Evolutionary conservation across 2,329 filamentous ascomycete genomes (phyloP).

Genomic region (Aspergillus uvarum): DNA sequence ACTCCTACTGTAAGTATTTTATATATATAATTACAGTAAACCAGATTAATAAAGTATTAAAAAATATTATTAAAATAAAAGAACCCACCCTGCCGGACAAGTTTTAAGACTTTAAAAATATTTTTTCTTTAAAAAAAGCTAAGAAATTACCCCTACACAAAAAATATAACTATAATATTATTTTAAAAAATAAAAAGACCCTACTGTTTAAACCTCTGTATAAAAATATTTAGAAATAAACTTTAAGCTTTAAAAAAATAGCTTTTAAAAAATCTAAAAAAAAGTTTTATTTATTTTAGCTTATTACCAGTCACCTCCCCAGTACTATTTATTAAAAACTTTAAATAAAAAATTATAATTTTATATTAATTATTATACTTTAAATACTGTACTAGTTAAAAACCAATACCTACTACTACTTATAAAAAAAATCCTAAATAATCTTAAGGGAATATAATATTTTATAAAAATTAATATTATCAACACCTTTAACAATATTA

Average conservation of each 20-base stretch:
- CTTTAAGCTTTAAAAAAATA: not conserved
- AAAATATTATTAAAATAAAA: not conserved
- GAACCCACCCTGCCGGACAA: not conserved
- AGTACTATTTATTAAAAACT: not conserved
- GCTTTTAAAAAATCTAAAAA: no score
- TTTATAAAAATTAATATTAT: conserved; percentile 1
- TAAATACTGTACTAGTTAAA: no score
- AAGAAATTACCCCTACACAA: not conserved
- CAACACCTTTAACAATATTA: not conserved
- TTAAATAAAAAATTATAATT: no score
- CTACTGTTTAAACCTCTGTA: not conserved
- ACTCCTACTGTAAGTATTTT: no score
- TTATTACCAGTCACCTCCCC: not conserved
- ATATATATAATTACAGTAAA: not conserved
- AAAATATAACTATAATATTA: not conserved
- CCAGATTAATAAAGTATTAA: not conserved
- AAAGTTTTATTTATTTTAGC: no score
- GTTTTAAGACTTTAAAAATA: not conserved
- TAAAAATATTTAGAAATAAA: not conserved
- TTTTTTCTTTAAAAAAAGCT: no score
- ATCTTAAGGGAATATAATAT: not conserved
- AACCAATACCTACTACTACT: no score
- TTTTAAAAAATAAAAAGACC: not conserved
- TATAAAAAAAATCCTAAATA: no score
- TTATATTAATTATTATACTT: no score